A percentile compares a stretch with the other conserved stretches of the same genome.
phyloP scores from a whole-genome alignment of 129 eudicot species.

The Kitagawia praeruptora region DNA sequence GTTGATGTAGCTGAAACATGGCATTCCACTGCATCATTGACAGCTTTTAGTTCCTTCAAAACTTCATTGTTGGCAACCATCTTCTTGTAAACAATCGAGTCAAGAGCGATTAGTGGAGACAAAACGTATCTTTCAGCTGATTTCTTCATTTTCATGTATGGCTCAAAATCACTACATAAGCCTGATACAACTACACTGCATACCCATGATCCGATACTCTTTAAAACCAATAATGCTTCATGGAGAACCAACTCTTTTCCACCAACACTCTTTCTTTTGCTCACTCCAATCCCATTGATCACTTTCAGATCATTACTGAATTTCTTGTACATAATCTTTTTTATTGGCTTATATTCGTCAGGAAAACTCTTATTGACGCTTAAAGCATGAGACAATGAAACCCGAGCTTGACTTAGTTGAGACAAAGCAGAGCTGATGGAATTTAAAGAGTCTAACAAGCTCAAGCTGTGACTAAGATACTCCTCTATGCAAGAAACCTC shows the following conservation, averaged over 20 bases:
- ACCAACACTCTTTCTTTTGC: conserved; percentile 6
- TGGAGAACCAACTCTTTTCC: conserved; percentile 40
- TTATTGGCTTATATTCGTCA: conserved; percentile 9
- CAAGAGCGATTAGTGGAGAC: conserved; percentile 23
- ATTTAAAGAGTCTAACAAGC: conserved; percentile 47
- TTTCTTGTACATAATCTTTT: conserved; percentile 13
- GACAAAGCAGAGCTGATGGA: conserved; percentile 40
- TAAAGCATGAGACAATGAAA: conserved; percentile 31
- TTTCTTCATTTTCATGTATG: conserved; percentile 23
- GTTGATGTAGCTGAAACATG: conserved; percentile 8
- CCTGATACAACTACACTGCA: conserved; percentile 48
- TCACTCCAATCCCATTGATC: not conserved
- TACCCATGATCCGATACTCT: conserved; percentile 33
- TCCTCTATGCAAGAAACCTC: conserved; percentile 31
- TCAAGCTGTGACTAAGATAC: conserved; percentile 50
- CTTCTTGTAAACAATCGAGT: conserved; percentile 16
- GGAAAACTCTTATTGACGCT: conserved; percentile 31
- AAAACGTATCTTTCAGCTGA: conserved; percentile 2
- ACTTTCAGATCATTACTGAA: conserved; percentile 20
- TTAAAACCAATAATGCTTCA: conserved; percentile 39
- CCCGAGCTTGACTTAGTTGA: conserved; percentile 35
- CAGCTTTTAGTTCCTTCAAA: conserved; percentile 40
- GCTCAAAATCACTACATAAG: conserved; percentile 24
- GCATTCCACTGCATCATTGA: conserved; percentile 27
- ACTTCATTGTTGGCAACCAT: conserved; percentile 21